Conservation (phyloP, 164 flowering plant species). For the Annona cherimola region DNA sequence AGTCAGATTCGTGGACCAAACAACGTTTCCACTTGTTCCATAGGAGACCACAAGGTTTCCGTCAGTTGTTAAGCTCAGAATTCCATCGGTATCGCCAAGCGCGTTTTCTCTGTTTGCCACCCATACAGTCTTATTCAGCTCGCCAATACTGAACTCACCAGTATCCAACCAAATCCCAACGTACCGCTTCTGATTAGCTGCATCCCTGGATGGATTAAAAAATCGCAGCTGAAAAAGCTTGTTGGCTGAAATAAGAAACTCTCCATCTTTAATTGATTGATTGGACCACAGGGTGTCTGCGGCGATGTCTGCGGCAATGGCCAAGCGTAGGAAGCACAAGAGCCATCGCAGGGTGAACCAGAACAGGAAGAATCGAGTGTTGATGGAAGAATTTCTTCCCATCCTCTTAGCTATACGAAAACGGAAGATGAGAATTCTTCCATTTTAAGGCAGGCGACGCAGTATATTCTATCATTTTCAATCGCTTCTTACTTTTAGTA, state of each 20-base stretch:
- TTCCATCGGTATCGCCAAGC: neutral
- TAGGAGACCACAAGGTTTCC: slow-evolving; percentile 8
- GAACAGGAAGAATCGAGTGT: too few species aligned
- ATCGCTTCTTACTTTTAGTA: too few species aligned
- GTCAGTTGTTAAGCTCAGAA: neutral
- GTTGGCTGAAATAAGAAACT: neutral
- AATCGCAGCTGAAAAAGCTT: slow-evolving; percentile 1
- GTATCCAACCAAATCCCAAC: slow-evolving; percentile 5
- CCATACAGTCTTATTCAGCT: slow-evolving; percentile 13
- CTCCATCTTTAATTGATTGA: neutral
- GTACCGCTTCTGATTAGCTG: neutral
- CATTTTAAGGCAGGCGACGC: too few species aligned
- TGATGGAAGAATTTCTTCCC: too few species aligned
- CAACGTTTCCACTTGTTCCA: neutral
- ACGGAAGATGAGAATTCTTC: too few species aligned
- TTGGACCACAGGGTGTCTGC: neutral
- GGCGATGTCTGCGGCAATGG: neutral
- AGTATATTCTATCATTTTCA: too few species aligned
- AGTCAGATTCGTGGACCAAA: slow-evolving; percentile 1
- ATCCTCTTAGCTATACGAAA: too few species aligned
- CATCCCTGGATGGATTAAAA: neutral
- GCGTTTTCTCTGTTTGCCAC: slow-evolving; percentile 10
- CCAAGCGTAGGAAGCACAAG: neutral
- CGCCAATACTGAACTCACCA: neutral
- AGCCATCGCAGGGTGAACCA: neutral